Percentiles rank a stretch among this genome's conserved stretches.
Evolutionary conservation across 139 green algal genomes (phyloP).

Genomic region (Microglena sp.): DNA sequence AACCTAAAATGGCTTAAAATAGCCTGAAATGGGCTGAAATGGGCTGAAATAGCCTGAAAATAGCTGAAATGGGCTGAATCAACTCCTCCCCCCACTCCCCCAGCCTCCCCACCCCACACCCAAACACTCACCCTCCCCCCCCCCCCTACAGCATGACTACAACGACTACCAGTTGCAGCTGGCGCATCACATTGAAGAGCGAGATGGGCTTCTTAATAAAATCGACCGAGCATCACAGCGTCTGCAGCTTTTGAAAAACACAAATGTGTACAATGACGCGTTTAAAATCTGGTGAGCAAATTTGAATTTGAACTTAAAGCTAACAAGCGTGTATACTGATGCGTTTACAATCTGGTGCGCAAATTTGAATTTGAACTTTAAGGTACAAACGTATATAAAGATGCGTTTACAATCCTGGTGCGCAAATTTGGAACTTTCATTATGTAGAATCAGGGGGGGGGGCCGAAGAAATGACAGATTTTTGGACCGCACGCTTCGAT

Average conservation of each 20-base stretch:
- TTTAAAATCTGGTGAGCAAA: conserved; percentile 77
- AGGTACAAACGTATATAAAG: background rate
- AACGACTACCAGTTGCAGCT: conserved; percentile 69
- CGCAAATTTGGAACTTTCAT: no score
- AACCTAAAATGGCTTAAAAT: no score
- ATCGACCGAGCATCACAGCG: conserved; percentile 35
- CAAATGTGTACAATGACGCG: conserved; percentile 77
- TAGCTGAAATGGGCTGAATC: no score
- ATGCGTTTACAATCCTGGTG: no score
- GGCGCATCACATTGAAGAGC: conserved; percentile 53
- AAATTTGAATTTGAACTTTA: background rate
- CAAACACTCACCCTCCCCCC: no score
- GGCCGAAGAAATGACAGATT: no score
- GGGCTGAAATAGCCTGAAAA: no score
- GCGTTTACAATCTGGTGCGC: background rate
- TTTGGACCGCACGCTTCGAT: no score
- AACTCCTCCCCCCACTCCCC: no score
- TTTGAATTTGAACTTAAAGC: conserved; percentile 37
- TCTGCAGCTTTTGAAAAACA: conserved; percentile 63
- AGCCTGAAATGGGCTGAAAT: no score
- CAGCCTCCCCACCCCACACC: no score
- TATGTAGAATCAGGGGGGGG: no score
- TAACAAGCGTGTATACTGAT: background rate
- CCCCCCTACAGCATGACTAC: conserved; percentile 65
- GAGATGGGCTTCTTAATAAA: conserved; percentile 53